Evolutionary conservation across 192 early-diverging fungal genomes (phyloP).

Genomic region (Spizellomyces punctatus): DNA sequence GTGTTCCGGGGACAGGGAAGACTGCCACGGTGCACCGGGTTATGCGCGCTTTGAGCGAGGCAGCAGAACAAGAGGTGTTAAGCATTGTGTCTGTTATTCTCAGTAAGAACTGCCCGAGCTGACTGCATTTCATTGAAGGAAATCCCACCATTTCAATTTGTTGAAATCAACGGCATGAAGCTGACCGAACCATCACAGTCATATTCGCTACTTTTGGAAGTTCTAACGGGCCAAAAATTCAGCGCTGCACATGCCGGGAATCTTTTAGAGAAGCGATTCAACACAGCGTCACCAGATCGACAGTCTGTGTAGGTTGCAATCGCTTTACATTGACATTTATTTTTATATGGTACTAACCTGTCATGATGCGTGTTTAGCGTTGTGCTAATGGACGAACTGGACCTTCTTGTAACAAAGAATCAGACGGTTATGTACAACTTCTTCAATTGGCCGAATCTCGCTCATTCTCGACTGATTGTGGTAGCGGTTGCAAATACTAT

Average conservation of each 20-base stretch:
- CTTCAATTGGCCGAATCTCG: conserved; percentile 93
- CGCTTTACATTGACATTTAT: conserved; percentile 15
- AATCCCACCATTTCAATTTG: conserved; percentile 71
- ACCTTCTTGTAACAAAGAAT: conserved; percentile 87
- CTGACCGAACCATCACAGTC: conserved; percentile 89
- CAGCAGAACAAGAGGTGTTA: conserved; percentile 59
- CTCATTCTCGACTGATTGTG: conserved; percentile 83
- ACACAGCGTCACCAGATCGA: conserved; percentile 47
- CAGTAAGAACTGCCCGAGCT: background rate
- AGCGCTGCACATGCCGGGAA: conserved; percentile 76
- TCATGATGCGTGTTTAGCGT: conserved; percentile 59
- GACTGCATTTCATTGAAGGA: conserved; percentile 13
- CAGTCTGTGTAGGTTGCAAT: conserved; percentile 43
- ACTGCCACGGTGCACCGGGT: conserved; percentile 92
- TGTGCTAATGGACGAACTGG: conserved; percentile 96
- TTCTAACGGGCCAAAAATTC: conserved; percentile 61
- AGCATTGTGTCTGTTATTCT: background rate
- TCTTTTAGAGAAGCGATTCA: conserved; percentile 73
- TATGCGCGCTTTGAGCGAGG: conserved; percentile 68
- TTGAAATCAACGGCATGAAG: conserved; percentile 98
- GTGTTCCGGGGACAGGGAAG: conserved; percentile 96
- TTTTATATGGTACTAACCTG: background rate
- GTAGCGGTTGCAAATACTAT: conserved; percentile 98
- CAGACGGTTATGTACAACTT: conserved; percentile 98
- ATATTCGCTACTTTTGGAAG: conserved; percentile 83